These are phyloP conservation scores for Aspergillus sclerotiicarbonarius DNA, from an alignment of 495 filamentous ascomycete genomes.

Conservation along the genomic window DNA sequence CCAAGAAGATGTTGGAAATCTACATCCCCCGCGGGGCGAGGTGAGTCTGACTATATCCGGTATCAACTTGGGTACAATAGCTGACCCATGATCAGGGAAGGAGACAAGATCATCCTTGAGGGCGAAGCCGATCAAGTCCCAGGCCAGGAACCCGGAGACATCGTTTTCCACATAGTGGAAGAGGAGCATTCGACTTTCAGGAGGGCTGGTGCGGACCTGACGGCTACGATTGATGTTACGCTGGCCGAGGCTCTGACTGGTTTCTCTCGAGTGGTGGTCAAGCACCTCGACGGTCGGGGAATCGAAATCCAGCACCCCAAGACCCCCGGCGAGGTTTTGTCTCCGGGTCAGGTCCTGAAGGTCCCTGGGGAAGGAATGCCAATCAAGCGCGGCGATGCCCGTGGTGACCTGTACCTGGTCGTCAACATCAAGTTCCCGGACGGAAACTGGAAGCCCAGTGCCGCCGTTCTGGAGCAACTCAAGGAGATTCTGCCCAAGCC, in stretches of 20 bases:
- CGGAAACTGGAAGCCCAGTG: conserved; percentile 73
- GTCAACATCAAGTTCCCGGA: conserved; percentile 89
- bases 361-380: conserved; percentile 92
- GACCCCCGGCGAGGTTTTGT: conserved; percentile 69
- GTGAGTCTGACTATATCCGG: conserved; percentile 26
- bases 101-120: conserved; percentile 84
- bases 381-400: conserved; percentile 73
- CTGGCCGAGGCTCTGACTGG: conserved; percentile 83
- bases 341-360: conserved; percentile 79
- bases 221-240: conserved; percentile 72
- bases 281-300: conserved; percentile 90
- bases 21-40: conserved; percentile 90
- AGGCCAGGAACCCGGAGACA: conserved; percentile 86
- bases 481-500: conserved; percentile 71
- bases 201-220: conserved; percentile 79
- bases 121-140: conserved; percentile 95
- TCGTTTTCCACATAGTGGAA: conserved; percentile 84
- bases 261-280: conserved; percentile 85
- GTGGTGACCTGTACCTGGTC: conserved; percentile 83
- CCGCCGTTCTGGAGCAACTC: conserved; percentile 63
- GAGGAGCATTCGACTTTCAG: conserved; percentile 76
- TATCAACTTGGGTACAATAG: not conserved
- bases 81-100: conserved; percentile 53
- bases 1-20: conserved; percentile 90
- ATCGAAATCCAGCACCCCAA: conserved; percentile 72